Percentiles rank a stretch among this genome's conserved stretches.
Conservation (phyloP, 2,329 filamentous ascomycete genomes). For the Xylaria hypoxylon region DNA sequence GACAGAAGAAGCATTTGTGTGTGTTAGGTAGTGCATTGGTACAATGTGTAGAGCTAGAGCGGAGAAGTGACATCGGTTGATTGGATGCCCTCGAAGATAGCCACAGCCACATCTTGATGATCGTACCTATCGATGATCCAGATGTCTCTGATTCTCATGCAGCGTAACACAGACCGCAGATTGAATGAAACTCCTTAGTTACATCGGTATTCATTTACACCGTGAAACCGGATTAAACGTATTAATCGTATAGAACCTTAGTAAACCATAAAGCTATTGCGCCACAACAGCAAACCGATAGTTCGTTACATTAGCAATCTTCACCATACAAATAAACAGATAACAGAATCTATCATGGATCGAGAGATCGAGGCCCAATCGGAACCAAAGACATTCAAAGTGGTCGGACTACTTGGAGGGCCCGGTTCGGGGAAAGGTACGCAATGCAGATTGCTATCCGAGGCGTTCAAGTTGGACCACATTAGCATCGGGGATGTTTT, state of each 20-base stretch:
- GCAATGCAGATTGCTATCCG: constrained; percentile 16
- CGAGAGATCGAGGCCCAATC: neutral
- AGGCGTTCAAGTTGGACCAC: constrained; percentile 12
- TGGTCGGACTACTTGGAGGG: constrained; percentile 18
- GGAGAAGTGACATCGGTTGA: neutral
- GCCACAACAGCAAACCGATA: no score
- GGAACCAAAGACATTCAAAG: neutral
- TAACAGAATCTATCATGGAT: neutral
- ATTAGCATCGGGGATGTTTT: constrained; percentile 19
- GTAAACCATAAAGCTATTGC: no score
- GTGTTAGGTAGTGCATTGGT: no score
- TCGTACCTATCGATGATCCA: neutral
- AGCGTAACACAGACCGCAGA: neutral
- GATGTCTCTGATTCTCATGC: neutral
- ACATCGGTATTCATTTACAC: neutral
- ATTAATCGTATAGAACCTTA: no score
- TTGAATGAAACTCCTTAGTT: neutral
- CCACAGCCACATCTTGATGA: neutral
- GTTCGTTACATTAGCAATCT: neutral
- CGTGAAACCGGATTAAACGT: no score
- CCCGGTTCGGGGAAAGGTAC: constrained; percentile 22
- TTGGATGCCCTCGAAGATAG: neutral
- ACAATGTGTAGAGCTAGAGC: neutral
- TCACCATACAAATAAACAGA: neutral
- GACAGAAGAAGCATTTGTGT: no score